Percentiles rank a stretch among this genome's conserved stretches.
phyloP scores from a whole-genome alignment of 2,329 filamentous ascomycete genomes.

The Rhexocercosporidium sp. region DNA sequence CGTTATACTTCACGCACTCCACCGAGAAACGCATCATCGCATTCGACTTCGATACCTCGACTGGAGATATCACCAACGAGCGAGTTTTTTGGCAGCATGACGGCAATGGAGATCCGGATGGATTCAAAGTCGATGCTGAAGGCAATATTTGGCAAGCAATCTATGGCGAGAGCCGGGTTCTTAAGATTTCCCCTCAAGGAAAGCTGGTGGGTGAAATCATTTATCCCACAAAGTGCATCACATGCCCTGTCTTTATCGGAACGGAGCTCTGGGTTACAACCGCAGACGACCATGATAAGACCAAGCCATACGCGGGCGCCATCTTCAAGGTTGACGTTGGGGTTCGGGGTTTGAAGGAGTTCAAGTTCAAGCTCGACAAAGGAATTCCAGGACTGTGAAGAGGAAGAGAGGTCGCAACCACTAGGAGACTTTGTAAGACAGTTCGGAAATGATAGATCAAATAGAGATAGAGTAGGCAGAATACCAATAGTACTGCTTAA shows the following conservation, averaged over 20 bases:
- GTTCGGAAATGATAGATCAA: neutral
- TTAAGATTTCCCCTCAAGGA: constrained; percentile 71
- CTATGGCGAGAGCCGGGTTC: constrained; percentile 77
- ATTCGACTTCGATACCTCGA: constrained; percentile 73
- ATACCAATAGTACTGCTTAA: neutral
- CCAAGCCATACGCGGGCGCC: constrained; percentile 69
- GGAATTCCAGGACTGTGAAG: constrained; percentile 8
- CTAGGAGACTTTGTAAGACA: neutral
- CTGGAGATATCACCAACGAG: constrained; percentile 69
- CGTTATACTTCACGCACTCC: constrained; percentile 78
- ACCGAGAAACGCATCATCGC: constrained; percentile 71
- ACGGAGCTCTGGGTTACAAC: constrained; percentile 79
- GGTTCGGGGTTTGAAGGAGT: constrained; percentile 65
- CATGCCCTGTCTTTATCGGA: constrained; percentile 81
- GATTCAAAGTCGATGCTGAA: constrained; percentile 81
- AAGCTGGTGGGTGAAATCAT: constrained; percentile 75
- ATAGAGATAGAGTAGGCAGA: constrained; percentile 8
- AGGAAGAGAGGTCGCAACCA: neutral
- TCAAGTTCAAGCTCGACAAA: constrained; percentile 61
- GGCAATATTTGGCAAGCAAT: constrained; percentile 90
- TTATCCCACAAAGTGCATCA: constrained; percentile 79
- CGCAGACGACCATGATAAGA: constrained; percentile 67
- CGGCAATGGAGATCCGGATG: constrained; percentile 74
- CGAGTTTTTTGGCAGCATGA: constrained; percentile 73
- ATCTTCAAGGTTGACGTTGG: constrained; percentile 81